Evolutionary conservation across 129 eudicot species (phyloP).

Genomic region (Saposhnikovia divaricata): DNA sequence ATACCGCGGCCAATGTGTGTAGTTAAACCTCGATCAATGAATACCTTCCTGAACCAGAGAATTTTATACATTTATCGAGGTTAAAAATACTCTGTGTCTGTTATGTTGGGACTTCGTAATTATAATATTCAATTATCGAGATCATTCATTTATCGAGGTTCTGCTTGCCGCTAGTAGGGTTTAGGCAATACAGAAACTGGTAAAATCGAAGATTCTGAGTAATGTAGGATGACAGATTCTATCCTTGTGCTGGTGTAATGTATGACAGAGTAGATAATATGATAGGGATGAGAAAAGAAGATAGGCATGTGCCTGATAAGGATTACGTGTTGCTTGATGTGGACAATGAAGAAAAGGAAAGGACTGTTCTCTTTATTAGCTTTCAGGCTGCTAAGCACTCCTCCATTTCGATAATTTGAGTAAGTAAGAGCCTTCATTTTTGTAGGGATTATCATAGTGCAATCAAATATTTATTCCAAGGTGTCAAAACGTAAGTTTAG

Average conservation of each 20-base stretch:
- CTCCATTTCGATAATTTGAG: constrained; percentile 18
- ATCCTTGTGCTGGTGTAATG: constrained; percentile 20
- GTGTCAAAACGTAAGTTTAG: constrained; percentile 24
- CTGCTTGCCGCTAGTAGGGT: constrained; percentile 37
- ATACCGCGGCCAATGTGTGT: constrained; percentile 25
- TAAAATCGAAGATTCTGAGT: constrained; percentile 15
- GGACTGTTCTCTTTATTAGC: constrained; percentile 29
- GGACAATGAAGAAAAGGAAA: constrained; percentile 37
- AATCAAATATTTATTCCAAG: constrained; percentile 32
- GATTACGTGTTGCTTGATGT: constrained; percentile 28
- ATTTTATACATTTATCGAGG: constrained; percentile 5
- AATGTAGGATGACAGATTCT: constrained; percentile 31
- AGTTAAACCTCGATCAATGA: constrained; percentile 38
- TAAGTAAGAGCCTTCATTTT: constrained; percentile 33
- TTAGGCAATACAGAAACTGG: constrained; percentile 37
- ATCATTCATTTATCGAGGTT: constrained; percentile 7
- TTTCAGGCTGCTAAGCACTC: constrained; percentile 26
- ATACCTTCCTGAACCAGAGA: background rate
- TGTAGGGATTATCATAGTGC: constrained; percentile 43
- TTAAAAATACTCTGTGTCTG: background rate
- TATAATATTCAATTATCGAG: too few relatives aligned
- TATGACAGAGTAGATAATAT: constrained; percentile 20
- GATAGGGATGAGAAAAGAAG: constrained; percentile 18
- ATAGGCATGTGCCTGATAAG: constrained; percentile 24
- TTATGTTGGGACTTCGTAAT: background rate